Conservation (phyloP, 2,329 filamentous ascomycete genomes). For the Camillea tinctor region DNA sequence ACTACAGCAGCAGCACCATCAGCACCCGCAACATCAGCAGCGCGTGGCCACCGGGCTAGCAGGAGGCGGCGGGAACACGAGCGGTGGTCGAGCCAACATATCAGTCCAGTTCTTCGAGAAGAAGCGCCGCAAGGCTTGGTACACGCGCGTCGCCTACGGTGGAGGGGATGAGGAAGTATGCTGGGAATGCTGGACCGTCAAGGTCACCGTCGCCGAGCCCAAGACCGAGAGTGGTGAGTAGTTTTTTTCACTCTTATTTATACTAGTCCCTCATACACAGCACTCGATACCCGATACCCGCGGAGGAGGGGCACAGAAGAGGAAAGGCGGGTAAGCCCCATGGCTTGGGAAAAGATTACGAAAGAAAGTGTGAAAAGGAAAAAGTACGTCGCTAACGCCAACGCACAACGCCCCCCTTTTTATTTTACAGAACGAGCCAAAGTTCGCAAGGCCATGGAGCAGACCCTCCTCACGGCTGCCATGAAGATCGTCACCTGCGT, state of each 20-base stretch:
- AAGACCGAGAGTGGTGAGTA: constrained; percentile 79
- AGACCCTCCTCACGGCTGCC: constrained; percentile 80
- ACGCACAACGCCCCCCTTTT: too few relatives aligned
- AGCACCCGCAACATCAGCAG: background rate
- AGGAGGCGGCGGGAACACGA: constrained; percentile 17
- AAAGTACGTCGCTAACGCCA: background rate
- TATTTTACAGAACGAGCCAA: constrained; percentile 73
- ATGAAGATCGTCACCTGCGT: constrained; percentile 88
- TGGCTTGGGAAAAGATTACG: background rate
- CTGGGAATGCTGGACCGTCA: constrained; percentile 95
- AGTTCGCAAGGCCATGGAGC: constrained; percentile 86
- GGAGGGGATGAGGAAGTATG: constrained; percentile 84
- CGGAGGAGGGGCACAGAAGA: background rate
- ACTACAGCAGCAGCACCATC: background rate
- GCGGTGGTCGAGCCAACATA: constrained; percentile 72
- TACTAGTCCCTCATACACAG: too few relatives aligned
- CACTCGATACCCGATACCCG: too few relatives aligned
- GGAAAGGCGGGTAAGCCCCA: background rate
- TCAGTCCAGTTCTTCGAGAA: constrained; percentile 95
- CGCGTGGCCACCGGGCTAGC: background rate
- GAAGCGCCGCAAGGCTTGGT: constrained; percentile 76
- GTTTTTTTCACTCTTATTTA: background rate
- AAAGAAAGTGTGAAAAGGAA: background rate
- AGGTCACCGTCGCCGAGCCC: constrained; percentile 89
- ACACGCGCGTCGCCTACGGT: constrained; percentile 52